Percentiles rank a stretch among this genome's conserved stretches.
Conservation (phyloP, 2,329 filamentous ascomycete species). For the Penicillium palitans region DNA sequence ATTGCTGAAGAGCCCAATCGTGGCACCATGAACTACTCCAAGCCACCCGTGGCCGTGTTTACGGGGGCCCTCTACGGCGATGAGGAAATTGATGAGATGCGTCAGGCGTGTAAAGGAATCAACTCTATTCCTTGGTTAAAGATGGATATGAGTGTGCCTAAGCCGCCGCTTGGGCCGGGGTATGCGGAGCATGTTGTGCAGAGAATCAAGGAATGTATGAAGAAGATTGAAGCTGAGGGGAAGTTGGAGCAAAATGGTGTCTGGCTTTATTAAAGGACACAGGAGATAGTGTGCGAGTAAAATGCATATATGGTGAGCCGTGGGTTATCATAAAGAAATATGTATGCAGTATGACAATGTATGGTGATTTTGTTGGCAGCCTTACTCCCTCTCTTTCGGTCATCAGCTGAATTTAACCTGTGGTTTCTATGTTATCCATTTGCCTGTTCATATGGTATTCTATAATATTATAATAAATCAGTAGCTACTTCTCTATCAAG, state of each 20-base stretch:
- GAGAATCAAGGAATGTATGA: conserved; percentile 16
- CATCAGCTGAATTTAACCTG: too few species aligned
- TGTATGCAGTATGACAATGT: too few species aligned
- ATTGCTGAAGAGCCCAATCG: neutral
- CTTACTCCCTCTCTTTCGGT: too few species aligned
- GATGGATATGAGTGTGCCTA: conserved; percentile 18
- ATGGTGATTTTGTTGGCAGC: too few species aligned
- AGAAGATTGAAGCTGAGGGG: conserved; percentile 15
- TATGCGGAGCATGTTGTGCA: conserved; percentile 19
- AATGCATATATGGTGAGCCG: too few species aligned
- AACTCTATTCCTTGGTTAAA: conserved; percentile 20
- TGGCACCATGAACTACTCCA: neutral
- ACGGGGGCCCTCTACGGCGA: conserved; percentile 13
- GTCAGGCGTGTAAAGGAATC: conserved; percentile 10
- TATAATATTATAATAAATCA: too few species aligned
- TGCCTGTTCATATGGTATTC: too few species aligned
- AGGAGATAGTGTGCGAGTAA: too few species aligned
- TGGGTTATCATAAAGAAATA: too few species aligned
- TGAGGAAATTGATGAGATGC: conserved; percentile 14
- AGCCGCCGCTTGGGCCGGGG: conserved; percentile 18
- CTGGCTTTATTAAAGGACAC: neutral
- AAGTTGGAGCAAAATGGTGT: conserved; percentile 17
- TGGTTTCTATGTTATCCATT: too few species aligned
- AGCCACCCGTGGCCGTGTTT: neutral
- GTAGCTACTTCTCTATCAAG: too few species aligned